Base-by-base conservation (phyloP, 495 filamentous ascomycete species). In the Umbilicaria muhlenbergii region DNA sequence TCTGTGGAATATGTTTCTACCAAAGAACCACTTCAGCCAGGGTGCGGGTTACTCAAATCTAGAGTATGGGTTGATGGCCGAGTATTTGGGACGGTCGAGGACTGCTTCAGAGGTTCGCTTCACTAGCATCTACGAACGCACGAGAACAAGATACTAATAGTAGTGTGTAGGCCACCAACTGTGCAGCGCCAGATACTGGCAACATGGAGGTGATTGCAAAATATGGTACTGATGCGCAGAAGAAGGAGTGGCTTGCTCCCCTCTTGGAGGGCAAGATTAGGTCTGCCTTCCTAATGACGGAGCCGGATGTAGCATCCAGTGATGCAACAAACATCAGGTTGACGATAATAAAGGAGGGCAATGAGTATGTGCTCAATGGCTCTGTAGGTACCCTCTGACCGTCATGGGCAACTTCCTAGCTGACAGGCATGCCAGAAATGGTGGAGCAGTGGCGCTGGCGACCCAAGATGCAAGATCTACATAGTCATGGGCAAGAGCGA, bases 1-100 rank as follows among this genome's bases (percentile, higher is more conserved):
- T 0, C 69, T 98, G 36, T 98, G 91, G 91, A 98, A 98, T 60
- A 82, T 98, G 77, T 98, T 98, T 70, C 62, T 98, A 46, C 82
- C 89, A 38, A 89, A 84, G 65, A 85, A 77, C 51, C 88, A 95
- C 65, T 96, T 94, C 71, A 82, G 77, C 48, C 83, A 95, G 62
- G 89, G 87, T 13, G 87, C 89, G 4, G 88, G 86, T 32, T 89
- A 82, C 63, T 82, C 75, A 11, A 94, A 94, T 59, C 68, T 94
- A 15, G 87, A 94, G 59, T 94, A 94, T 54, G 87, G 84, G 3
- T 61, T 94, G 58, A 94, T 94, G 81, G 87, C 87, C 17, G 88
- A 93, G 62, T 77, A 81, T 57, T 65, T 94, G 55, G 88, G 87
- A 44, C 84, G 76, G 65, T 87, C 80, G 41, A 67, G 75, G 54